A percentile compares a stretch with the other conserved stretches of the same genome.
phyloP scores from a whole-genome alignment of 2,329 filamentous ascomycete genomes.

The Rosellinia necatrix region DNA sequence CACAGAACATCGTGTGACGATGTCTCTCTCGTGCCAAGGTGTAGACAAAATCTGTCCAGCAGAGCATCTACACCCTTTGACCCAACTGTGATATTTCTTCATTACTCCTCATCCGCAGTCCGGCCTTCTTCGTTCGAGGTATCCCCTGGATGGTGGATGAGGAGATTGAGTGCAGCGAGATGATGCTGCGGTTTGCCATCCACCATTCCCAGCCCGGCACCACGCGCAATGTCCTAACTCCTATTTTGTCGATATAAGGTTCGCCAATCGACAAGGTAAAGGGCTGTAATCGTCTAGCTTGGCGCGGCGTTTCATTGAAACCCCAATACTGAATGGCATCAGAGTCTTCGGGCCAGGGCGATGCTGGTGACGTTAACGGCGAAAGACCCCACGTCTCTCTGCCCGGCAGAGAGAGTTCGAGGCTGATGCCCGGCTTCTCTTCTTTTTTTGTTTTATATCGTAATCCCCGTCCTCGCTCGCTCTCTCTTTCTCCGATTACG shows the following conservation, averaged over 20 bases:
- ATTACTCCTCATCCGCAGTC: conserved; percentile 19
- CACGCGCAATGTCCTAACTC: conserved; percentile 22
- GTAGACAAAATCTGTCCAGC: conserved; percentile 12
- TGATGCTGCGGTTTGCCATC: conserved; percentile 35
- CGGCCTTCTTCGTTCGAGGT: conserved; percentile 25
- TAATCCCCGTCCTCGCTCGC: conserved; percentile 38
- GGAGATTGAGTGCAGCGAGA: conserved; percentile 39
- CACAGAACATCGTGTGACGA: conserved; percentile 19
- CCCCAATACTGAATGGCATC: conserved; percentile 25
- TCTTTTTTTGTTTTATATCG: conserved; percentile 27
- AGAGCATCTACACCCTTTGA: conserved; percentile 7
- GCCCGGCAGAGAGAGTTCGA: conserved; percentile 36
- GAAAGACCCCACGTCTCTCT: conserved; percentile 39
- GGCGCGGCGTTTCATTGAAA: conserved; percentile 38
- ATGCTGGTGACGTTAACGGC: conserved; percentile 35
- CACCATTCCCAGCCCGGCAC: conserved; percentile 29
- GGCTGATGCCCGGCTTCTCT: conserved; percentile 38
- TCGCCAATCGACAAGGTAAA: not conserved
- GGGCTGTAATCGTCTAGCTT: conserved; percentile 26
- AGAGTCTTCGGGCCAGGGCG: conserved; percentile 28
- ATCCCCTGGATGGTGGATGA: conserved; percentile 7
- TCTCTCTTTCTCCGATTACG: conserved; percentile 35
- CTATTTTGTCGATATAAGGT: conserved; percentile 14
- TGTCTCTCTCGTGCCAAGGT: not conserved
- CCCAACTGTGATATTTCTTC: conserved; percentile 31